These are phyloP conservation scores for Populus hybrid DNA, from an alignment of 441 rosid species.

Conservation along the genomic window DNA sequence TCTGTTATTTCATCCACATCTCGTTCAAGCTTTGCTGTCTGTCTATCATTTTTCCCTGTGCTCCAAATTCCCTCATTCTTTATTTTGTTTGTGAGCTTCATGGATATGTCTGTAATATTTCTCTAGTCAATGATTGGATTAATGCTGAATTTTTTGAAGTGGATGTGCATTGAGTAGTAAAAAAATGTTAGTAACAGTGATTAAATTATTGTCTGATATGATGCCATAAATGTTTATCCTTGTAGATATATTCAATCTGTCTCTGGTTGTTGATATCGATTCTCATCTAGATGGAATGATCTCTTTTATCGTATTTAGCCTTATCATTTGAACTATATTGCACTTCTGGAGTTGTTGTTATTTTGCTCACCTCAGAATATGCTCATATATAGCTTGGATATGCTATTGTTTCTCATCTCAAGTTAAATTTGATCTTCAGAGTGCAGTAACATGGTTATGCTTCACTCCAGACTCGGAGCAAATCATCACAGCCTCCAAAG, in stretches of 20 bases:
- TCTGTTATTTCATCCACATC: background rate
- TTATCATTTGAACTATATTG: background rate
- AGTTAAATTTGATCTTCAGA: constrained; percentile 28
- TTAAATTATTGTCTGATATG: background rate
- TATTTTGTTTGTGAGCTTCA: background rate
- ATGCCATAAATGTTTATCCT: background rate
- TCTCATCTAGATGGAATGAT: background rate
- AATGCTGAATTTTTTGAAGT: background rate
- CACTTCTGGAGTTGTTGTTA: background rate
- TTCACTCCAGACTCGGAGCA: constrained; percentile 83
- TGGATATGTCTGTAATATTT: background rate
- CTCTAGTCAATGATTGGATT: background rate
- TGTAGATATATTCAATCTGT: background rate
- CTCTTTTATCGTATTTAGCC: background rate
- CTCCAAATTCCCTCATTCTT: background rate
- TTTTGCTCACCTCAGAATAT: background rate
- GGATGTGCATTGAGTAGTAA: background rate
- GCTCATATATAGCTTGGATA: background rate
- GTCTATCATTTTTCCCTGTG: background rate
- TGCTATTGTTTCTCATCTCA: constrained; percentile 10
- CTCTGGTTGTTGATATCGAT: background rate
- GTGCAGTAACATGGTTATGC: constrained; percentile 89
- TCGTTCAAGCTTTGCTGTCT: background rate
- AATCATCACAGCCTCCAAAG: constrained; percentile 95
- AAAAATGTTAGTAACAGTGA: background rate